Base-by-base conservation (phyloP, 2,329 filamentous ascomycete species). In the Cryoendolithus antarcticus region DNA sequence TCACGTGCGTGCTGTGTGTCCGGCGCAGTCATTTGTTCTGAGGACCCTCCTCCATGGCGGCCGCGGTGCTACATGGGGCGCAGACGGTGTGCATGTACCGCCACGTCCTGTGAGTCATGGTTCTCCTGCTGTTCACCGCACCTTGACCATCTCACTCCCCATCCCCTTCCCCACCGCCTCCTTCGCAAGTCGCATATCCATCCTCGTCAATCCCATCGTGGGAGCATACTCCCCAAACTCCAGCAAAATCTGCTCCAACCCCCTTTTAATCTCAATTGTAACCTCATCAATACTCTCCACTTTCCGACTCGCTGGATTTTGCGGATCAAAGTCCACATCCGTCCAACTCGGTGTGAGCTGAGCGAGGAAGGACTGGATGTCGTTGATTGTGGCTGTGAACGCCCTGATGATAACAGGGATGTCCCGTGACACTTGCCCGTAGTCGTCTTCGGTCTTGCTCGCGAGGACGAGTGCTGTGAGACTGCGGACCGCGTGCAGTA, bases 401-500 rank as follows among this genome's bases (percentile, higher is more conserved):
- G 77, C 75, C 34, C 80, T 74, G 37, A 95, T 75, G 41, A 93
- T 79, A 35, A 63, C 64, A 1, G 82, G 75, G 2, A 96, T 77
- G 47, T 91, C 83, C 32, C 77, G 71, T 48, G 93, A 81, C n/a
- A 93, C 89, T 49, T 84, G 82, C 9, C 89, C 89, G 54, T 78
- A 91, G 34, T 72, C 72, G 57, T 96, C 89, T 59, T 96, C 88
- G 3, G 67, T 66, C 39, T 95, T 62, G 59, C 82, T 89, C 45
- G 74, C 73, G 3, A 85, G 72, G 1, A 83, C 74, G 21, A 96
- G 69, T n/a, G 41, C 38, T 24, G 46, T 47, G 1, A 93, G 63
- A 1, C 80, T 73, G 44, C 77, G 73, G 4, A 77, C 69, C 1
- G 85, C 82, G 56, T 89, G 77, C 37, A 82, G 62, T 48, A 86